Evolutionary conservation across 495 filamentous ascomycete species (phyloP), one percentile per base, ranked within the genome.

Genomic region (Neurospora pannonica): DNA sequence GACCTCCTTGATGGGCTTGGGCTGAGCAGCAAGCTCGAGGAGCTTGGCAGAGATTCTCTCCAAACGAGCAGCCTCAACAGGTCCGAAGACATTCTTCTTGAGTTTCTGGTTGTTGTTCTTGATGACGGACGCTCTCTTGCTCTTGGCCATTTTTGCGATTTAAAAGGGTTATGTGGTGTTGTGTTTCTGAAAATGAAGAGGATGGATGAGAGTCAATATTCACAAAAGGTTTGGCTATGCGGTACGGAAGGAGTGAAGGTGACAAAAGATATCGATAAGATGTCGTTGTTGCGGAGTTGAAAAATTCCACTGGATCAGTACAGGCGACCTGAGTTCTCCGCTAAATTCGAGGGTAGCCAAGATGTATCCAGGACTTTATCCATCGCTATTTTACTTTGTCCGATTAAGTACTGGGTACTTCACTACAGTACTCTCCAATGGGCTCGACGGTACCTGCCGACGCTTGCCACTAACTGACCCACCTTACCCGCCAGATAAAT

Each of bases 41-140:
- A 97, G 84, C 79, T 93, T 97, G 71, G 92, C 91, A 2, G 92
- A 92, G 19, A 97, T 87, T 77, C 94, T 89, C 81, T 92, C 89
- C 60, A 88, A 90, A 71, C 94, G 88, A 43, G 91, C 94, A 77
- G 86, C 81, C 78, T 94, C 93, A 60, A 90, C 88, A 11, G 94
- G 94, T 0, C 89, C 91, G 80, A 97, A 97, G 74, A 97, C 89
- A 71, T 86, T 90, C 72, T 87, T 85, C 81, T 94, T 93, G 67
- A 97, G 86, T 72, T 86, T 89, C 73, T 88, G 86, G 79, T 92
- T 91, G 84, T 97, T 95, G 76, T 88, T 84, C 86, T 97, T 97
- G 76, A 87, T 88, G 70, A 86, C 84, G 76, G 91, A 94, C 48
- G 94, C 86, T 77, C 94, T 87, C 69, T 91, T 83, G 79, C 92